Evolutionary conservation across 331 rosid species (phyloP).

Genomic region (Pyrus hybrid): DNA sequence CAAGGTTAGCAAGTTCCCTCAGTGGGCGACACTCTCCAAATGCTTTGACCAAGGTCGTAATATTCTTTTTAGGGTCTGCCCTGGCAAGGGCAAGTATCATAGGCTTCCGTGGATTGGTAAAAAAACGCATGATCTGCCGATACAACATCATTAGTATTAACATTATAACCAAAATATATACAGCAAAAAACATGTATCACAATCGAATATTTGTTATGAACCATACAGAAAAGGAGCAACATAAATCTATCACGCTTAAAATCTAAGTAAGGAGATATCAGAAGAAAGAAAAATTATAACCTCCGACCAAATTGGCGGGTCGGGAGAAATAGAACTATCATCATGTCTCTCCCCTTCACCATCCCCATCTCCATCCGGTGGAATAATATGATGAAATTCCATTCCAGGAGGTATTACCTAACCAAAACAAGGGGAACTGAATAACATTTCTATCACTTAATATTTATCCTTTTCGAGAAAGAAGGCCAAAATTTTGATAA

Average conservation of each 20-base stretch:
- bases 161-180: neutral
- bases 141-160: neutral
- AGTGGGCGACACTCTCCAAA: conserved; percentile 57
- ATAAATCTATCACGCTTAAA: neutral
- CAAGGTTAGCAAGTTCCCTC: conserved; percentile 55
- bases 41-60: conserved; percentile 47
- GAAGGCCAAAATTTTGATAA: neutral
- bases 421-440: neutral
- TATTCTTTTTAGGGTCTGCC: conserved; percentile 56
- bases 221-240: neutral
- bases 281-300: conserved; percentile 16
- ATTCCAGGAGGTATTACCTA: conserved; percentile 63
- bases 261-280: neutral
- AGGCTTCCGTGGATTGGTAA: conserved; percentile 55
- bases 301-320: conserved; percentile 49
- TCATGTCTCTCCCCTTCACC: conserved; percentile 34
- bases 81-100: conserved; percentile 66
- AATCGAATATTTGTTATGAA: neutral
- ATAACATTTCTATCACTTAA: neutral
- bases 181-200: neutral
- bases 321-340: conserved; percentile 26
- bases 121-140: conserved; percentile 49
- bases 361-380: conserved; percentile 35
- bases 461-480: neutral
- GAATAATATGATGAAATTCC: conserved; percentile 53